Conservation (phyloP, 1,284 basidiomycete genomes). For the Microstroma glucosiphilum region DNA sequence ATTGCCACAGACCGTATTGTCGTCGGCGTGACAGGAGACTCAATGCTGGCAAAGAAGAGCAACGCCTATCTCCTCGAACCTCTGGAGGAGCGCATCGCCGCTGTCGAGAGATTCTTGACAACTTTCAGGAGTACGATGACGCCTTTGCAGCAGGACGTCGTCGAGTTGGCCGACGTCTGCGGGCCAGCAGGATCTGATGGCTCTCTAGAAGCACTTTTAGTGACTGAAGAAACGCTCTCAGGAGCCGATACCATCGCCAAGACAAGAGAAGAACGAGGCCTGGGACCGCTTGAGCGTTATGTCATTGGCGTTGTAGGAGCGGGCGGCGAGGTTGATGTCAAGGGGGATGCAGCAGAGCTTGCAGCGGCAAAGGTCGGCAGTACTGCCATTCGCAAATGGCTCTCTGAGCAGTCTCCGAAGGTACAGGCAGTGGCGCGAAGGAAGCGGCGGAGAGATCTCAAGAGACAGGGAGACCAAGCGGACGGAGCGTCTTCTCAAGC, state of each 20-base stretch:
- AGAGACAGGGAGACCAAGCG: background rate
- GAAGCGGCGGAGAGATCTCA: background rate
- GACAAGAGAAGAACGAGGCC: conserved; percentile 26
- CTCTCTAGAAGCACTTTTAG: conserved; percentile 34
- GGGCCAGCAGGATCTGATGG: conserved; percentile 44
- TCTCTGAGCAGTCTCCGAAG: conserved; percentile 12
- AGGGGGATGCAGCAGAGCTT: conserved; percentile 29
- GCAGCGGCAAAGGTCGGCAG: conserved; percentile 45
- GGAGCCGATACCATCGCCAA: conserved; percentile 39
- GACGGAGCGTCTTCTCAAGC: background rate
- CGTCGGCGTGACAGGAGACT: conserved; percentile 74
- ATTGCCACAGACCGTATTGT: conserved; percentile 73
- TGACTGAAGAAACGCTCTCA: conserved; percentile 44
- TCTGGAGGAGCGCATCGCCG: conserved; percentile 53
- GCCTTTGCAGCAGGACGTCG: conserved; percentile 26
- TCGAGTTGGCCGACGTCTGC: conserved; percentile 38
- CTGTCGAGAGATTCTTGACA: conserved; percentile 35
- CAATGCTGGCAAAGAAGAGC: conserved; percentile 68
- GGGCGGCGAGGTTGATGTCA: conserved; percentile 32
- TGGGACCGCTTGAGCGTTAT: conserved; percentile 27
- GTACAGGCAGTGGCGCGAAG: background rate
- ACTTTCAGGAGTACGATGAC: conserved; percentile 12
- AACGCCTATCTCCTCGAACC: conserved; percentile 67
- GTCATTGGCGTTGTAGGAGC: conserved; percentile 41
- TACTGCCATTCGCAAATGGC: conserved; percentile 44